Conservation (phyloP, 2,329 filamentous ascomycete species). For the Colletotrichum liaoningense region DNA sequence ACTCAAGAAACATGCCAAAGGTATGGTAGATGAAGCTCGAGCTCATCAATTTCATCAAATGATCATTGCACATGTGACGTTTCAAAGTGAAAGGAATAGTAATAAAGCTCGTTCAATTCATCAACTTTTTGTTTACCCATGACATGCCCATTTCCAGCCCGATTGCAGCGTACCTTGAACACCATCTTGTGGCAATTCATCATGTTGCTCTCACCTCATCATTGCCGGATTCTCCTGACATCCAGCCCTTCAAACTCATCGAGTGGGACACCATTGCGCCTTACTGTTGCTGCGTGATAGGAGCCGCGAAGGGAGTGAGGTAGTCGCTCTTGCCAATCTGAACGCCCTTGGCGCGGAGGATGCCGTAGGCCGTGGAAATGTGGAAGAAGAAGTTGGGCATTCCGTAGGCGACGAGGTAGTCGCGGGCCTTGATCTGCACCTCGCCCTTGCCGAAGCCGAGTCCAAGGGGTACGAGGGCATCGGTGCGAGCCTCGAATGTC, state of each 20-base stretch:
- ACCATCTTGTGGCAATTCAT: conserved; percentile 15
- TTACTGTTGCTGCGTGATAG: conserved; percentile 23
- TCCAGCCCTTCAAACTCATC: too few species aligned
- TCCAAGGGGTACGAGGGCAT: conserved; percentile 40
- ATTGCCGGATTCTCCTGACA: too few species aligned
- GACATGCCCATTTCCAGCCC: background rate
- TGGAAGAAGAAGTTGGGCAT: conserved; percentile 74
- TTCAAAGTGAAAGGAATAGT: background rate
- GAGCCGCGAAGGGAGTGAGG: conserved; percentile 42
- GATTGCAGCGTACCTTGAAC: background rate
- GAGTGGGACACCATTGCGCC: background rate
- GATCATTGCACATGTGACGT: too few species aligned
- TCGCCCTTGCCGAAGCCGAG: conserved; percentile 39
- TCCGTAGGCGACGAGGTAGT: conserved; percentile 56
- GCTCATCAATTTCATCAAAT: too few species aligned
- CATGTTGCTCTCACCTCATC: conserved; percentile 7
- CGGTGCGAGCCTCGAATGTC: conserved; percentile 39
- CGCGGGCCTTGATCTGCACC: conserved; percentile 44
- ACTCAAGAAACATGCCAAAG: too few species aligned
- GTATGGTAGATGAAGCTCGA: too few species aligned
- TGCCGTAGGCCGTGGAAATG: conserved; percentile 64
- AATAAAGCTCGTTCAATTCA: background rate
- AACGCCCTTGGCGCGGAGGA: conserved; percentile 67
- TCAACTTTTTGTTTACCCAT: background rate
- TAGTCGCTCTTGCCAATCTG: conserved; percentile 69